These are phyloP conservation scores for Didymella keratinophila DNA, from an alignment of 2,329 filamentous ascomycete genomes.

Conservation along the genomic window DNA sequence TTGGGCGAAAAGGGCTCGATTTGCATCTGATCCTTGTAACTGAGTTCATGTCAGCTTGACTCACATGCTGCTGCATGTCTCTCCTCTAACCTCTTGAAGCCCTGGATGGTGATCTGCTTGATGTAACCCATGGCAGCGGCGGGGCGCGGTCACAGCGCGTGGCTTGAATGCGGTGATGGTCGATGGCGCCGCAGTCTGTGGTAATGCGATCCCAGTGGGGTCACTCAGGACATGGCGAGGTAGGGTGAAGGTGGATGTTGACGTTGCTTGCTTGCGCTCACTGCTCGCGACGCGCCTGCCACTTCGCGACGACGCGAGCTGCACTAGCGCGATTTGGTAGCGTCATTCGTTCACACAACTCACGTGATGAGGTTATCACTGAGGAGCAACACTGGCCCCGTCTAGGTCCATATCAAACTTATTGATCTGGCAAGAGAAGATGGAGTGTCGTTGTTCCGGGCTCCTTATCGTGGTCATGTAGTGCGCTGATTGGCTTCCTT, in stretches of 20 bases:
- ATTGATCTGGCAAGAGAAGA: not conserved
- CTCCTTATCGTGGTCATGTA: not conserved
- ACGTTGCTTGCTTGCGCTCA: conserved; percentile 19
- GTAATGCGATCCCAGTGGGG: conserved; percentile 23
- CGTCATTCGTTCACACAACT: not conserved
- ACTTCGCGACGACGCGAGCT: conserved; percentile 29
- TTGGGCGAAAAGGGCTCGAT: conserved; percentile 98
- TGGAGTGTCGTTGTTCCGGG: not conserved
- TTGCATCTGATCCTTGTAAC: conserved; percentile 99
- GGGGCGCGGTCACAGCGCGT: conserved; percentile 21
- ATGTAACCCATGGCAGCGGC: conserved; percentile 68
- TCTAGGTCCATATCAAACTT: not conserved
- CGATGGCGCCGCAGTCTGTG: not conserved
- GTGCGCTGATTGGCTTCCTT: not conserved
- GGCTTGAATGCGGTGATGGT: conserved; percentile 1
- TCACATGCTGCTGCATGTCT: not conserved
- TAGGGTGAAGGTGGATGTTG: conserved; percentile 17
- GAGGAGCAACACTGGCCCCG: too few species aligned
- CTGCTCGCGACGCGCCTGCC: conserved; percentile 31
- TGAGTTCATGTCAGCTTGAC: conserved; percentile 51
- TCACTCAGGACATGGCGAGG: conserved; percentile 32
- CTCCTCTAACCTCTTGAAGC: conserved; percentile 87
- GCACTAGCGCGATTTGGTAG: conserved; percentile 4
- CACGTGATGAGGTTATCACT: not conserved
- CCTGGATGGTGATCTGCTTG: conserved; percentile 99